These are phyloP conservation scores for Schrenkiella parvula DNA, from an alignment of 345 rosid species.

Conservation along the genomic window DNA sequence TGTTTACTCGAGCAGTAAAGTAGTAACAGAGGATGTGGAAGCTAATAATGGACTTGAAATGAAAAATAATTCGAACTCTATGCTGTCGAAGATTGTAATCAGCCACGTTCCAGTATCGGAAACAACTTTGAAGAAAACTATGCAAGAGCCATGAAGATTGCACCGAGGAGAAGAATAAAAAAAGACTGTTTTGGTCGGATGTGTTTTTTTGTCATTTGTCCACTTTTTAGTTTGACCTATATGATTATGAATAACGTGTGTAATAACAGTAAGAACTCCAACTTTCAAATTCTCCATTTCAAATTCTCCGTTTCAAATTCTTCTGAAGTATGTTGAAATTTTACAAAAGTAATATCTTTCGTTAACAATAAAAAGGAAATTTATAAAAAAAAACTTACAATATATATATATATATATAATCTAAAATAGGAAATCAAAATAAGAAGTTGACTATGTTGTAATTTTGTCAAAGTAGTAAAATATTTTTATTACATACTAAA, in stretches of 20 bases:
- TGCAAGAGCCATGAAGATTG: conserved; percentile 21
- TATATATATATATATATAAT: no score
- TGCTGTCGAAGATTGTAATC: conserved; percentile 13
- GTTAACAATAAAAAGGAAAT: no score
- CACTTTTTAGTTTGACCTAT: conserved; percentile 1
- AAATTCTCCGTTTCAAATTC: no score
- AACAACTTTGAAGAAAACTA: conserved; percentile 5
- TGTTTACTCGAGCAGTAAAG: background rate
- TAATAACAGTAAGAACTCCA: background rate
- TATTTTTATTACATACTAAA: no score
- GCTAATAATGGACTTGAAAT: conserved; percentile 6
- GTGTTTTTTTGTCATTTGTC: background rate
- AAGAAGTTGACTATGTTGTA: no score
- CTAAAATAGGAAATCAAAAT: no score
- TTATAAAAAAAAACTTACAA: no score
- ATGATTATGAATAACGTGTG: background rate
- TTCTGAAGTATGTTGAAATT: no score
- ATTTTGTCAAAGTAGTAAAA: no score
- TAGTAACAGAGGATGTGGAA: conserved; percentile 18
- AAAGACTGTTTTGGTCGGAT: background rate
- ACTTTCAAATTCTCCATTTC: no score
- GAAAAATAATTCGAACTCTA: background rate
- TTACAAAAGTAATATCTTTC: no score
- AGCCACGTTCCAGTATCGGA: background rate
- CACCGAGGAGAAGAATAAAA: background rate